Base-by-base conservation (phyloP, 2,329 filamentous ascomycete genomes). In the Aspergillus sp. region DNA sequence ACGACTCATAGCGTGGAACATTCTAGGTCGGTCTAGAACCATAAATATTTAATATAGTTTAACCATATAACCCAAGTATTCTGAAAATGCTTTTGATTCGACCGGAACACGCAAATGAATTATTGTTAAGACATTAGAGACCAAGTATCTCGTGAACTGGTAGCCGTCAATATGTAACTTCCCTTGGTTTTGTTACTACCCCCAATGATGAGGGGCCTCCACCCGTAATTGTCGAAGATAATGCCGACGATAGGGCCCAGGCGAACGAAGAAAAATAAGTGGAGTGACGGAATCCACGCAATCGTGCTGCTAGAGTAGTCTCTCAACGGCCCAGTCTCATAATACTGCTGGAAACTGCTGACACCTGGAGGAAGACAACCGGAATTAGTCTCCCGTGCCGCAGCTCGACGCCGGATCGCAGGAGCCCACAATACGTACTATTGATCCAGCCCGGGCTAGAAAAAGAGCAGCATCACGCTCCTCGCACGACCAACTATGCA, bases 181-280 rank as follows among this genome's bases (percentile, higher is more conserved):
- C n/a, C n/a, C n/a, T n/a, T n/a, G n/a, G n/a, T n/a, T n/a, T n/a
- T n/a, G n/a, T n/a, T n/a, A n/a, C n/a, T 74, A 9, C 79, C 79
- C 40, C 71, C 62, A 1, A 78, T 26, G 2, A 82, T 63, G 0
- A 87, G 69, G 42, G 72, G 76, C 24, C 78, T 76, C 0, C 84
- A 83, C 0, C 86, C 85, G 54, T 82, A 80, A 49, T 75, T 79
- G 60, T 88, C 85, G 58, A 79, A 86, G 0, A 84, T 44, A 50
- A 80, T 82, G 2, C 85, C 86, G 11, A 82, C 76, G 3, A 87
- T 60, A 0, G 82, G 81, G 1, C 49, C 52, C 49, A 53, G 32
- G 38, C 17, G 47, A 30, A 56, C 30, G 51, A 59, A 47, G 35
- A 59, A 51, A 43, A 55, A 57, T 11, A 53, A 38, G 33, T 57